Conservation (phyloP, 2,329 filamentous ascomycete species). For the Alternaria alternata region DNA sequence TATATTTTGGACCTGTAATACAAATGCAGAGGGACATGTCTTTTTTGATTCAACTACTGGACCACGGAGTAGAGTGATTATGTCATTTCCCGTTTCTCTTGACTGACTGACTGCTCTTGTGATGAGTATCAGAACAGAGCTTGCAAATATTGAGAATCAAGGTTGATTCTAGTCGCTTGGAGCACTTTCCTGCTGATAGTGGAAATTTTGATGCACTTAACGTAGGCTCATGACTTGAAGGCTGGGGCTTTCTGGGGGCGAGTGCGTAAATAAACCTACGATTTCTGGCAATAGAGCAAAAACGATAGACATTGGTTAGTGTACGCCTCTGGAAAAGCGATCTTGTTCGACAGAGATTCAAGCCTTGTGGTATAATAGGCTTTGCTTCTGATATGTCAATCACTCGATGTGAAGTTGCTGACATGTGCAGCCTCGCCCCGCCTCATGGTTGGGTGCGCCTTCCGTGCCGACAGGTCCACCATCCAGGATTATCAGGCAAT, state of each 20-base stretch:
- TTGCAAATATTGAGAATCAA: background rate
- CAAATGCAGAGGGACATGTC: slow-evolving; percentile 5
- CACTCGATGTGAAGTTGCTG: background rate
- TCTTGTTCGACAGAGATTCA: background rate
- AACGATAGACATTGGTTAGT: no score
- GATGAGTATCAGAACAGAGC: background rate
- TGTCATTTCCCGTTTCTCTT: no score
- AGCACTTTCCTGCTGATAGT: background rate
- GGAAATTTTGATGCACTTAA: background rate
- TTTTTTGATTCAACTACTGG: background rate
- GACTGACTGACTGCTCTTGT: no score
- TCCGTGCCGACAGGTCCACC: background rate
- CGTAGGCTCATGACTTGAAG: background rate
- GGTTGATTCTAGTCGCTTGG: background rate
- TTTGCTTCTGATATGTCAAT: background rate
- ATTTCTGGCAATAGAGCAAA: background rate
- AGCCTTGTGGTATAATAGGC: background rate
- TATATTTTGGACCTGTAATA: slow-evolving; percentile 3
- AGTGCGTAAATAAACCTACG: background rate
- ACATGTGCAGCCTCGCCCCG: background rate
- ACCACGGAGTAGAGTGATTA: no score
- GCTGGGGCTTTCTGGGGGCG: no score
- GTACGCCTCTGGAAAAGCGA: background rate
- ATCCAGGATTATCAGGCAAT: background rate
- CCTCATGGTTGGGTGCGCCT: background rate